Percentiles rank a stretch among this genome's conserved stretches.
Evolutionary conservation across 305 asterid genomes (phyloP).

Genomic region (Ilex paraguariensis): DNA sequence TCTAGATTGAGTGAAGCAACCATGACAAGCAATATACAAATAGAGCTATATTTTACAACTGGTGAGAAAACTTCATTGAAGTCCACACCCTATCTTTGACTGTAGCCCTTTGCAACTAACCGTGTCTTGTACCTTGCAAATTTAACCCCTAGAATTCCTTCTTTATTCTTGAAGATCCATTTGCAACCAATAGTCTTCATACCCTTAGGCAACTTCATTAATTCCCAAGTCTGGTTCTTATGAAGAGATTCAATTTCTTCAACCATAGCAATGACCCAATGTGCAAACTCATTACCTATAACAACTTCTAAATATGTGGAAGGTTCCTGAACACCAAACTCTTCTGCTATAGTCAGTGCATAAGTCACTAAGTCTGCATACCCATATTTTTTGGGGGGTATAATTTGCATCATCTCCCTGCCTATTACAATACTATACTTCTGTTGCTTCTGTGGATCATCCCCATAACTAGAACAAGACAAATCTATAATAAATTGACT

Average conservation of each 20-base stretch:
- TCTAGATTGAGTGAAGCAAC: too few relatives aligned
- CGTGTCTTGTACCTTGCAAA: neutral
- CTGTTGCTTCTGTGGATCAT: neutral
- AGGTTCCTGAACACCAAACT: neutral
- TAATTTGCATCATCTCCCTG: neutral
- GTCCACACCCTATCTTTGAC: neutral
- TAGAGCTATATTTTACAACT: neutral
- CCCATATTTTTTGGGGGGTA: too few relatives aligned
- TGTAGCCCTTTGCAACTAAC: neutral
- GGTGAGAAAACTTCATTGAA: neutral
- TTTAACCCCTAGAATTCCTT: too few relatives aligned
- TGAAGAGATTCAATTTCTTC: too few relatives aligned
- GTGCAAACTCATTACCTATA: neutral
- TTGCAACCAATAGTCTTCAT: too few relatives aligned
- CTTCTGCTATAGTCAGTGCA: neutral
- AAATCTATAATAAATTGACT: too few relatives aligned
- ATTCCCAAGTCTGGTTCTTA: too few relatives aligned
- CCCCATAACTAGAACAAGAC: neutral
- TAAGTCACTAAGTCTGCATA: neutral
- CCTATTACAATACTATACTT: neutral
- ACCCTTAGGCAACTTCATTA: too few relatives aligned
- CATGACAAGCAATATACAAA: too few relatives aligned
- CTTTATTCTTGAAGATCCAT: too few relatives aligned
- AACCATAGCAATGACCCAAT: too few relatives aligned
- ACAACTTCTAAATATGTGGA: neutral